Evolutionary conservation across 1,284 basidiomycete genomes (phyloP).

Genomic region (Puccinia sorghi): DNA sequence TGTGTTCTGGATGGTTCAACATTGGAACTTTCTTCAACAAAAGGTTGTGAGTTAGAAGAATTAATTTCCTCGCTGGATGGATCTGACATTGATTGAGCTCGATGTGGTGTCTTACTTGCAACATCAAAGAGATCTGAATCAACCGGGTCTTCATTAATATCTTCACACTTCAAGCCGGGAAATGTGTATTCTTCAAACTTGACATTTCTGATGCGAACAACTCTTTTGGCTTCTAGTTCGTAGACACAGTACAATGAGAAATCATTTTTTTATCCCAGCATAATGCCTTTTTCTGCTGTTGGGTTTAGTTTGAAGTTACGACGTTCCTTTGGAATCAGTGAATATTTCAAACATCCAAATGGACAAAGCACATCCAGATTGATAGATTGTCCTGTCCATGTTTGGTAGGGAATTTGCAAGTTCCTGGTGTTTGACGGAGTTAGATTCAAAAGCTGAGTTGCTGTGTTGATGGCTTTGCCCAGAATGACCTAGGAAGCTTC

Average conservation of each 20-base stretch:
- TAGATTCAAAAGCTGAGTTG: not conserved
- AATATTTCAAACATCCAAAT: not conserved
- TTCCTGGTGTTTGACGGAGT: not conserved
- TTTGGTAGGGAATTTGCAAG: not conserved
- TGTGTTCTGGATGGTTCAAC: not conserved
- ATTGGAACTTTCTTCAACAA: no score
- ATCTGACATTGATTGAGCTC: no score
- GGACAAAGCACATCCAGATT: not conserved
- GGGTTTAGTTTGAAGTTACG: not conserved
- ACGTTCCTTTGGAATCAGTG: not conserved
- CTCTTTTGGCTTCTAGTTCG: not conserved
- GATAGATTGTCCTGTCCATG: not conserved
- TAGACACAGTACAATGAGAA: not conserved
- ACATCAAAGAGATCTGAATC: not conserved
- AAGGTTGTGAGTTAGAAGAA: no score
- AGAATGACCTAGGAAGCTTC: not conserved
- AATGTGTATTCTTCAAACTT: not conserved
- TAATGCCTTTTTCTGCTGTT: not conserved
- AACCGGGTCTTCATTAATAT: not conserved
- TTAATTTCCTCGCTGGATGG: no score
- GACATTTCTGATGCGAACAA: not conserved
- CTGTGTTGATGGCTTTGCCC: conserved; percentile 28
- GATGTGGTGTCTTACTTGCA: not conserved
- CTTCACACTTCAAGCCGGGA: not conserved
- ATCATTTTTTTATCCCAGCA: not conserved